Evolutionary conservation across 2,329 filamentous ascomycete species (phyloP).

Genomic region (Tolypocladium sp.): DNA sequence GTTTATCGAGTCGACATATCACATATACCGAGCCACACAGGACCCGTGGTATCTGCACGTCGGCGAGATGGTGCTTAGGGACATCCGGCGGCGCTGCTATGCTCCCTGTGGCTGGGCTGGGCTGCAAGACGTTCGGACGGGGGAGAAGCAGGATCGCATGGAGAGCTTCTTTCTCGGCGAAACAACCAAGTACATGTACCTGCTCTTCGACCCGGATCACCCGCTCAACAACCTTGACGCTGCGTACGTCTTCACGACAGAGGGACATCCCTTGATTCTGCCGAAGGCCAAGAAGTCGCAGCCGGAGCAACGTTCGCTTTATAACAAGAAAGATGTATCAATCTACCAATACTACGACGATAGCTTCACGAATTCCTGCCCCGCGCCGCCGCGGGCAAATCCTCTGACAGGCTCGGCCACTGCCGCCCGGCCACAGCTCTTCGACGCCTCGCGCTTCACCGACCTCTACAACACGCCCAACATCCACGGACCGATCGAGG

Average conservation of each 20-base stretch:
- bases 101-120: constrained; percentile 91
- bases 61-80: constrained; percentile 87
- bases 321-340: constrained; percentile 7
- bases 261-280: constrained; percentile 87
- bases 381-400: constrained; percentile 40
- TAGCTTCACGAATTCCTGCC: constrained; percentile 54
- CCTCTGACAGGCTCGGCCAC: constrained; percentile 71
- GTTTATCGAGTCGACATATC: constrained; percentile 94
- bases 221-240: constrained; percentile 81
- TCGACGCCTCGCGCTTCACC: constrained; percentile 79
- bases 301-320: constrained; percentile 1
- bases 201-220: constrained; percentile 80
- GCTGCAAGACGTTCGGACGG: constrained; percentile 70
- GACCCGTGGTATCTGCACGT: constrained; percentile 96
- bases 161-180: constrained; percentile 98
- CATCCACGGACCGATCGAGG: constrained; percentile 37
- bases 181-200: constrained; percentile 89
- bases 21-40: constrained; percentile 85
- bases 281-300: constrained; percentile 34
- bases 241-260: constrained; percentile 88
- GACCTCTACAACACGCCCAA: constrained; percentile 70
- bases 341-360: constrained; percentile 30
- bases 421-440: constrained; percentile 72
- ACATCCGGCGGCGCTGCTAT: constrained; percentile 83
- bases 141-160: constrained; percentile 89